Percentiles rank a stretch among this genome's conserved stretches.
Evolutionary conservation across 768 basidiomycete species (phyloP).

Genomic region (Rhodocollybia butyracea): DNA sequence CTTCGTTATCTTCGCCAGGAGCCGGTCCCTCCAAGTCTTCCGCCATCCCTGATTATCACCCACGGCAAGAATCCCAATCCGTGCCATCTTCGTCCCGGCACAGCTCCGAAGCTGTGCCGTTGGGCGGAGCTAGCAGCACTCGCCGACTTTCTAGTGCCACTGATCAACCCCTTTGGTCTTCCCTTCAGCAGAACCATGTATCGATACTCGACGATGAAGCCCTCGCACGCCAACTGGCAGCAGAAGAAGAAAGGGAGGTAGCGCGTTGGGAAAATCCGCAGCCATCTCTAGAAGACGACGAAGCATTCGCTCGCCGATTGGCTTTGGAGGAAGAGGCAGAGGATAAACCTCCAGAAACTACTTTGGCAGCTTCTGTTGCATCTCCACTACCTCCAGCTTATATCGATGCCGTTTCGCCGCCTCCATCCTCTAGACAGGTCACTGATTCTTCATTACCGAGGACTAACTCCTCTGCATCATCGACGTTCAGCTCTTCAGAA

Average conservation of each 20-base stretch:
- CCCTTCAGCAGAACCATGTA: conserved; percentile 12
- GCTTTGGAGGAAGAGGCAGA: conserved; percentile 37
- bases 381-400: conserved; percentile 8
- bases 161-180: background rate
- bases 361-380: conserved; percentile 8
- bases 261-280: background rate
- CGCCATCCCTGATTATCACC: conserved; percentile 3
- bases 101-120: conserved; percentile 8
- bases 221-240: conserved; percentile 20
- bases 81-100: conserved; percentile 1
- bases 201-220: conserved; percentile 26
- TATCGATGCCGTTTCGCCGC: conserved; percentile 3
- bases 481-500: conserved; percentile 6
- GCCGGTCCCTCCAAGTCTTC: conserved; percentile 22
- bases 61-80: background rate
- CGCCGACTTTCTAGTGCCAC: too few relatives aligned
- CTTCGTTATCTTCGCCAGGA: conserved; percentile 6
- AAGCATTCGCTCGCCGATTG: conserved; percentile 38
- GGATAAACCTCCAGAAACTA: conserved; percentile 9
- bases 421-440: background rate
- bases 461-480: background rate
- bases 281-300: conserved; percentile 30
- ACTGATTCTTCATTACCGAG: background rate
- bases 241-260: conserved; percentile 16
- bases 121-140: background rate